Percentiles rank a stretch among this genome's conserved stretches.
Evolutionary conservation across 2,329 filamentous ascomycete species (phyloP).

Genomic region (Colletotrichum phormii): DNA sequence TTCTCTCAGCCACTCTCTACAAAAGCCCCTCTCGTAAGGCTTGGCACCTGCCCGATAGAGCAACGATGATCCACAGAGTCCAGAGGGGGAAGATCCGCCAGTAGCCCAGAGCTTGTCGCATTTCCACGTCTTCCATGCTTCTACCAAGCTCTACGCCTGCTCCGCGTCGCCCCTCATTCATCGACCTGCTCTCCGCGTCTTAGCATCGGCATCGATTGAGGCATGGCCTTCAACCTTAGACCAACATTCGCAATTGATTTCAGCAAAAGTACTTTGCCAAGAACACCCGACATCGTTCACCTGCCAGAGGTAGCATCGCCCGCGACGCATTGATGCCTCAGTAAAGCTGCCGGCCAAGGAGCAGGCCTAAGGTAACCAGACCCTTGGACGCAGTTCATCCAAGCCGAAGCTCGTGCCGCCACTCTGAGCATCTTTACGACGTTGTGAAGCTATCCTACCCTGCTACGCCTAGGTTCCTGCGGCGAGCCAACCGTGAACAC

Average conservation of each 20-base stretch:
- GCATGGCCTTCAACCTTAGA: neutral
- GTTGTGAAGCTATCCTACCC: constrained; percentile 6
- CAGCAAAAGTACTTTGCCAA: constrained; percentile 32
- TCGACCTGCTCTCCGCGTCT: constrained; percentile 17
- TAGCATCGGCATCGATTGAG: neutral
- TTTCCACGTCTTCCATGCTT: neutral
- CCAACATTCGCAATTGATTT: constrained; percentile 5
- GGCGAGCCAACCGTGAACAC: neutral
- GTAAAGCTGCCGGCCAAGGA: neutral
- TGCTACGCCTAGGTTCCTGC: neutral
- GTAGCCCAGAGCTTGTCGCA: constrained; percentile 2
- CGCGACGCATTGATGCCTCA: constrained; percentile 30
- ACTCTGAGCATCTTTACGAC: neutral
- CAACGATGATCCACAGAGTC: constrained; percentile 26
- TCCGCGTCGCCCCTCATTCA: neutral
- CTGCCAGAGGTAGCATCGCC: constrained; percentile 35
- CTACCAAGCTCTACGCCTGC: neutral
- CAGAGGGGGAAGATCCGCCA: constrained; percentile 4
- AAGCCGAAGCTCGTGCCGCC: neutral
- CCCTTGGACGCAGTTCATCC: neutral
- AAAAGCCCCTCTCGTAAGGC: constrained; percentile 23
- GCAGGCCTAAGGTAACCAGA: neutral
- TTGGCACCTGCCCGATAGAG: constrained; percentile 35
- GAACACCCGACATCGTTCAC: constrained; percentile 19
- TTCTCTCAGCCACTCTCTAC: constrained; percentile 18